Percentiles rank a stretch among this genome's conserved stretches.
phyloP scores from a whole-genome alignment of 139 green algal species.

The Chlorella sorokiniana region DNA sequence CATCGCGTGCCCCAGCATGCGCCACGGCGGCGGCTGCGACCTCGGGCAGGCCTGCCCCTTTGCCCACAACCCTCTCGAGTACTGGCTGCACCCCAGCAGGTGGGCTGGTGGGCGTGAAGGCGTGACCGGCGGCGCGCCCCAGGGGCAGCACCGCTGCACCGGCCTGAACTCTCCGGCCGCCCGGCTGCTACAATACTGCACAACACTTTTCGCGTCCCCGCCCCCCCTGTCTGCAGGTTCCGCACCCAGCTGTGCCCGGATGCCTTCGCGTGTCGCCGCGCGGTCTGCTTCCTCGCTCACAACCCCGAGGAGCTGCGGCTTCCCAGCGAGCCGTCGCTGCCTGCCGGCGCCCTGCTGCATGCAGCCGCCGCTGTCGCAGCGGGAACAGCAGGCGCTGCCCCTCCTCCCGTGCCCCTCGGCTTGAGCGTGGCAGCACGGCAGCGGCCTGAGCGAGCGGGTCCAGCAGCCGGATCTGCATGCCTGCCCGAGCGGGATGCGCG shows the following conservation, averaged over 20 bases:
- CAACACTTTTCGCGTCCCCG: no score
- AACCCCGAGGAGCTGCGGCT: slow-evolving; percentile 68
- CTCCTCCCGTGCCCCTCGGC: no score
- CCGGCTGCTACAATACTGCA: background rate
- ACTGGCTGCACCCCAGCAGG: slow-evolving; percentile 80
- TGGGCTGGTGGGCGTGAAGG: background rate
- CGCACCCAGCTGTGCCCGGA: slow-evolving; percentile 90
- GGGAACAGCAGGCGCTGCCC: no score
- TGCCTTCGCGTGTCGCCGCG: slow-evolving; percentile 61
- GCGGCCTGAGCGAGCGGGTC: no score
- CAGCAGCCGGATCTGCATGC: no score
- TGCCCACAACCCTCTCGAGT: slow-evolving; percentile 87
- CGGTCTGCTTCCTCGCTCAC: slow-evolving; percentile 93
- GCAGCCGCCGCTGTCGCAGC: background rate
- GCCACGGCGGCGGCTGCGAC: slow-evolving; percentile 45
- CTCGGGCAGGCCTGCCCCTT: slow-evolving; percentile 73
- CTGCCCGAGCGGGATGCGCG: no score
- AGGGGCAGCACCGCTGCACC: background rate
- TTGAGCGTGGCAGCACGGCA: background rate
- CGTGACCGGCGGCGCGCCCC: background rate
- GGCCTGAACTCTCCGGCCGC: background rate
- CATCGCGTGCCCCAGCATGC: slow-evolving; percentile 91
- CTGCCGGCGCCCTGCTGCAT: background rate
- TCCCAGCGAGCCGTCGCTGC: background rate
- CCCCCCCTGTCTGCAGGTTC: slow-evolving; percentile 54